Evolutionary conservation across 169 alveolate genomes (phyloP), one percentile per base, ranked within the genome.

Genomic region (Cryptosporidium baileyi): DNA sequence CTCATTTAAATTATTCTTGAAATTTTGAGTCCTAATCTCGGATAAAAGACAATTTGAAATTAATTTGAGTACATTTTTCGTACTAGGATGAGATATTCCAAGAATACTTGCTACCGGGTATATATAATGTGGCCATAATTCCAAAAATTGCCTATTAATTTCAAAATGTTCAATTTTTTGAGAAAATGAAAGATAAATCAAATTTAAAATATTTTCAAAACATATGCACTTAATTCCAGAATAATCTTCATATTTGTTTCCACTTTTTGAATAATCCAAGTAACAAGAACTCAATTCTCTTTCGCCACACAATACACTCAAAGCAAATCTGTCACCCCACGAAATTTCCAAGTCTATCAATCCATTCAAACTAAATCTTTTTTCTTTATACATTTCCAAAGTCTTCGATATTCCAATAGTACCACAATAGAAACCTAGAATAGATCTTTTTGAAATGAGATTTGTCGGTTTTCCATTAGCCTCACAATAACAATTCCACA

Each of bases 241-340:
- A 15, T 26, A 28, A 4, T 19, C 8, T 15, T 13, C 19, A 19
- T 9, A 8, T 0, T 28, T 36, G 8, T 34, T 28, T 19, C 38
- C 3, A 19, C 32, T 28, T 30, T 74, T 51, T 5, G 15, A 41
- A 22, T 38, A 74, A n/a, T 74, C 85, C 22, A 74, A 17, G 44
- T 74, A 74, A 15, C 85, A 74, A 22, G 3, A 6, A 74, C 85
- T 54, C 60, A 74, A 26, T 38, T 74, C 85, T 60, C 67, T 74
- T 34, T 74, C 85, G 1, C 85, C 85, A 41, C 74, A 74, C 32
- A 74, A 36, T 24, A 67, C 85, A 57, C 85, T 74, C 19, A 74
- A 41, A 74, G 85, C 85, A 34, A 74, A 74, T 51, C 67, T 74
- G 36, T 74, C 85, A 54, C 65, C 54, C 85, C 85, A 74, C 22